These are phyloP conservation scores for Talaromyces stipitatus DNA, from an alignment of 495 filamentous ascomycete species.

Conservation along the genomic window DNA sequence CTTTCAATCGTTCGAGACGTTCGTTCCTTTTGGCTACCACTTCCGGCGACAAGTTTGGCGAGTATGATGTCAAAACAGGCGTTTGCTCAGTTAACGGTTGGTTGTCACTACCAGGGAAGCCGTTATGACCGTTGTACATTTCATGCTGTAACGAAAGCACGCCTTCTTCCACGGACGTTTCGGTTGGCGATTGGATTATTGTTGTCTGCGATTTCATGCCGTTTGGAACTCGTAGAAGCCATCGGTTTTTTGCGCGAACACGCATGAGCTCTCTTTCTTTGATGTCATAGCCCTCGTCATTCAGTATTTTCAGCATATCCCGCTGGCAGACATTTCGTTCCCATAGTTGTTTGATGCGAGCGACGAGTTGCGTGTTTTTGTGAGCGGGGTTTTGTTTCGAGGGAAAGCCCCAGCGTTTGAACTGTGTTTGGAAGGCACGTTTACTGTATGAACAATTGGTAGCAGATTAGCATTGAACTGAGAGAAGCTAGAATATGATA, in stretches of 20 bases:
- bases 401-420: slow-evolving; percentile 73
- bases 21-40: slow-evolving; percentile 48
- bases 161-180: slow-evolving; percentile 31
- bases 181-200: slow-evolving; percentile 12
- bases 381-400: slow-evolving; percentile 62
- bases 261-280: slow-evolving; percentile 61
- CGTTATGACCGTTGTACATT: slow-evolving; percentile 27
- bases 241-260: slow-evolving; percentile 56
- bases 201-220: slow-evolving; percentile 39
- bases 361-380: slow-evolving; percentile 57
- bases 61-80: slow-evolving; percentile 13
- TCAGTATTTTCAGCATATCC: slow-evolving; percentile 65
- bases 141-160: slow-evolving; percentile 35
- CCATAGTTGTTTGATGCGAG: slow-evolving; percentile 68
- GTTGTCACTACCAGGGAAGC: slow-evolving; percentile 18
- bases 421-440: slow-evolving; percentile 64
- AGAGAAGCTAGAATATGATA: too few relatives aligned
- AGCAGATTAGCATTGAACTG: background rate
- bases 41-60: slow-evolving; percentile 41
- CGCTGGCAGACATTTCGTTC: slow-evolving; percentile 59
- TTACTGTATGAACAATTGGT: slow-evolving; percentile 42
- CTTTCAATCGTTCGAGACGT: slow-evolving; percentile 47
- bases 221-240: slow-evolving; percentile 54
- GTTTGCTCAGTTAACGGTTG: slow-evolving; percentile 11
- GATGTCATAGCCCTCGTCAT: slow-evolving; percentile 63